Evolutionary conservation across 176 grass and related monocot species (phyloP), one percentile per base, ranked within the genome.

Genomic region (Carex parvula): DNA sequence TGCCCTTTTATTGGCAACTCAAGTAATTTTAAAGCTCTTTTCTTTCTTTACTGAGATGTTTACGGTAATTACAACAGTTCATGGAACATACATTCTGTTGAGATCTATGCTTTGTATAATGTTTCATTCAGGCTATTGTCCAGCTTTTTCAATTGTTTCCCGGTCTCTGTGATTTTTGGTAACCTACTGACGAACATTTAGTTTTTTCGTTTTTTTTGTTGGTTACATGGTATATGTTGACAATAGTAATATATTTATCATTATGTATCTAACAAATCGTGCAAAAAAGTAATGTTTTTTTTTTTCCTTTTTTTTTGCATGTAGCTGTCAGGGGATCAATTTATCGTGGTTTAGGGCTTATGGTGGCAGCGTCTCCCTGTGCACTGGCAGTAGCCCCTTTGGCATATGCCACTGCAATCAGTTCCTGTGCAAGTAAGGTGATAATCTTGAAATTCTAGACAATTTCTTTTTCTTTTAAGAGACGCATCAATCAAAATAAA

Each of bases 331-430:
- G 91, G 86, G 95, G 95, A 57, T 98, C 95, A 84, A 79, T 94
- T 91, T 98, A 98, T 87, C 92, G 95, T 81, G 95, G 90, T 53
- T 86, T 98, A 87, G 95, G 95, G 63, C 89, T 98, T 86, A 98
- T 98, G 95, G 95, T 98, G 64, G 95, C 95, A 87, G 95, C 92
- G 84, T 98, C 95, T 87, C 95, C 95, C 0, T 98, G 95, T 87
- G 95, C 95, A 81, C 83, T 98, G 88, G 95, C 95, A 35, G 95
- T 94, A 85, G 92, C 95, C 83, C 95, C 95, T 85, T 86, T 98
- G 86, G 95, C 95, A 86, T 98, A 98, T 89, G 92, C 95, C 15
- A 98, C 89, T 77, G 95, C 95, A 60, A 98, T 98, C 86, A 98
- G 95, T 88, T 92, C 95, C 58, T 94, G 94, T 74, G 95, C 95